Percentiles rank a stretch among this genome's conserved stretches.
phyloP scores from a whole-genome alignment of 2,329 filamentous ascomycete species.

The Ophiostoma pallidulum region DNA sequence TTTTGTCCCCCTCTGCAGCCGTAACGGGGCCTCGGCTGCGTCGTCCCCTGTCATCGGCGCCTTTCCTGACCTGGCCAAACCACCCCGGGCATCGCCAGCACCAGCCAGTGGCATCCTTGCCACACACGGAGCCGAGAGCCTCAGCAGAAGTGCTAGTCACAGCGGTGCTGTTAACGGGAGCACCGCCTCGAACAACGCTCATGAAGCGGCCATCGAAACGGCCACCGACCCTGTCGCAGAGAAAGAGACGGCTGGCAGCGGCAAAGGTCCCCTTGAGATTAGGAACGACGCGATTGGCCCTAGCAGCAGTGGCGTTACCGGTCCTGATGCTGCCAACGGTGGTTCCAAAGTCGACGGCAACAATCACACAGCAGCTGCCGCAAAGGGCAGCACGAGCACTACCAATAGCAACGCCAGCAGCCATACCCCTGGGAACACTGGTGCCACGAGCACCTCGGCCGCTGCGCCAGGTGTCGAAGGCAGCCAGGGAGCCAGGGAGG shows the following conservation, averaged over 20 bases:
- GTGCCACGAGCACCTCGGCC: not conserved
- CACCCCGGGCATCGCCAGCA: conserved; percentile 48
- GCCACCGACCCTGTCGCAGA: not conserved
- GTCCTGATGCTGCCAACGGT: not conserved
- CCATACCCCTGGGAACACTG: not conserved
- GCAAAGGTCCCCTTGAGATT: not conserved
- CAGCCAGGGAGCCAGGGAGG: not conserved
- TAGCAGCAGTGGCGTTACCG: not conserved
- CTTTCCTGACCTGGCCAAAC: conserved; percentile 52
- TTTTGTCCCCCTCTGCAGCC: conserved; percentile 18
- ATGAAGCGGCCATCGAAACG: not conserved
- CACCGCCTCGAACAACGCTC: not conserved
- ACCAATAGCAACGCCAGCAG: not conserved
- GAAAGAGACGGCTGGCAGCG: not conserved
- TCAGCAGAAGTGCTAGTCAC: conserved; percentile 1
- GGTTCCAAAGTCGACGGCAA: not conserved
- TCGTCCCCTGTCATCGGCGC: conserved; percentile 65
- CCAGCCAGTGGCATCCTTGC: conserved; percentile 30
- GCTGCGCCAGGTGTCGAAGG: not conserved
- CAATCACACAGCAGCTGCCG: not conserved
- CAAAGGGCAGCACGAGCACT: not conserved
- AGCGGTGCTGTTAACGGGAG: not conserved
- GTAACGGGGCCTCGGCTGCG: conserved; percentile 47
- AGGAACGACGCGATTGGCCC: not conserved
- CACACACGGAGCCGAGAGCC: not conserved